These are phyloP conservation scores for Phytophthora agathidicida DNA, from an alignment of 352 stramenopile genomes.

Conservation along the genomic window DNA sequence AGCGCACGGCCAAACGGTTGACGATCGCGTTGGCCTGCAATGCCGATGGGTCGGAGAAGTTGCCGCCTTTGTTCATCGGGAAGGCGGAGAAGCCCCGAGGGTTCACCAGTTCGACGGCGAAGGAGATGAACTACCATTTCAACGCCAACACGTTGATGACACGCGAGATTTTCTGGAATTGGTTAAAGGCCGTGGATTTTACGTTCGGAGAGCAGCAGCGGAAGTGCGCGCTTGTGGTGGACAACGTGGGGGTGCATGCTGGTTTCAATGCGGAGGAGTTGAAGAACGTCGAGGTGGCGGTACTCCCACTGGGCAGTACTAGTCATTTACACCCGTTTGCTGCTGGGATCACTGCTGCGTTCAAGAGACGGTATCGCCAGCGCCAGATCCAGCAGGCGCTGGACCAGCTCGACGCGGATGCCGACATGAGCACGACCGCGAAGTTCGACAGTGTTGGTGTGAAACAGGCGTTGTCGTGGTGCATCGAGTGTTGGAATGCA, in stretches of 20 bases:
- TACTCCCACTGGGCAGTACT: conserved; percentile 20
- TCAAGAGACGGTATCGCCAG: conserved; percentile 36
- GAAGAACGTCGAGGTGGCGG: conserved; percentile 31
- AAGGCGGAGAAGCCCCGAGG: conserved; percentile 36
- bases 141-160: conserved; percentile 42
- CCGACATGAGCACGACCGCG: conserved; percentile 11
- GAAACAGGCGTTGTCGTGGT: conserved; percentile 32
- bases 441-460: conserved; percentile 30
- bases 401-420: conserved; percentile 31
- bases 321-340: conserved; percentile 30
- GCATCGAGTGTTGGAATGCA: conserved; percentile 27
- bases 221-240: conserved; percentile 34
- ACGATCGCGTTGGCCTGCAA: conserved; percentile 36
- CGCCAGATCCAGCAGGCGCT: conserved; percentile 34
- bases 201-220: conserved; percentile 28
- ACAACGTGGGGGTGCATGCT: conserved; percentile 32
- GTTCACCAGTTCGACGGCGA: conserved; percentile 17
- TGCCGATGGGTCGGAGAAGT: conserved; percentile 39
- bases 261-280: conserved; percentile 19
- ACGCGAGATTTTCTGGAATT: conserved; percentile 35
- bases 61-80: conserved; percentile 40
- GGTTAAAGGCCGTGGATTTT: conserved; percentile 33
- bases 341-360: conserved; percentile 26
- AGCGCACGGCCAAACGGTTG: conserved; percentile 33
- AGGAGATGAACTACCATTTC: conserved; percentile 36